A percentile compares a stretch with the other conserved stretches of the same genome.
phyloP scores from a whole-genome alignment of 2,329 filamentous ascomycete species.

The Helotiales sp. region DNA sequence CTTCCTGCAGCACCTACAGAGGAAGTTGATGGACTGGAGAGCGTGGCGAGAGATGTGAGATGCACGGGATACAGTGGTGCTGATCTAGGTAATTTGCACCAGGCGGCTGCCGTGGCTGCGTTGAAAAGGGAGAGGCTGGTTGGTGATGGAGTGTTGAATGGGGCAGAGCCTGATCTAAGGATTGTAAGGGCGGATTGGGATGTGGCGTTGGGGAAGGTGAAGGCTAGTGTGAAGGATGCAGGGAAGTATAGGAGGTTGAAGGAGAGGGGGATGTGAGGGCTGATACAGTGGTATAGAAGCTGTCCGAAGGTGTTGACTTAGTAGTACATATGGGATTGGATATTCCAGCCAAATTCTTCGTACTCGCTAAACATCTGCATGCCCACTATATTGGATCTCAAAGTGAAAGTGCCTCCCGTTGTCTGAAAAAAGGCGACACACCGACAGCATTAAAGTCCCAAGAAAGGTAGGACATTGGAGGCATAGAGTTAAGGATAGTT shows the following conservation, averaged over 20 bases:
- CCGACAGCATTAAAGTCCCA: no score
- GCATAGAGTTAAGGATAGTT: no score
- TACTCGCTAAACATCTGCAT: no score
- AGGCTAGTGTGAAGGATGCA: constrained; percentile 38
- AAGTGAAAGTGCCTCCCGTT: no score
- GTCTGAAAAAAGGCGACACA: no score
- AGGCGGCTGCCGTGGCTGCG: constrained; percentile 36
- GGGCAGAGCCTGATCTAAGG: constrained; percentile 22
- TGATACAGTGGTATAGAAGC: no score
- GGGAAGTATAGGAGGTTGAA: constrained; percentile 37
- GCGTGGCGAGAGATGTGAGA: constrained; percentile 63
- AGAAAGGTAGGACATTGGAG: no score
- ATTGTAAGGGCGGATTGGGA: constrained; percentile 36
- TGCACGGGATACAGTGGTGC: constrained; percentile 78
- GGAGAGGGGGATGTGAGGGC: constrained; percentile 35
- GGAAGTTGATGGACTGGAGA: constrained; percentile 54
- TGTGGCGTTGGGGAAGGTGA: constrained; percentile 33
- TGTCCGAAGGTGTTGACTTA: no score
- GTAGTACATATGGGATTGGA: background rate
- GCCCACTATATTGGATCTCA: no score
- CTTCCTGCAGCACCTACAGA: constrained; percentile 53
- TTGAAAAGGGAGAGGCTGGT: constrained; percentile 33
- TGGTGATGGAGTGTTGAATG: constrained; percentile 6
- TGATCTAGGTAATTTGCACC: constrained; percentile 56
- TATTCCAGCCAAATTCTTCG: no score